Base-by-base conservation (phyloP, 768 basidiomycete genomes). In the Porphyrellus cyaneotinctus region DNA sequence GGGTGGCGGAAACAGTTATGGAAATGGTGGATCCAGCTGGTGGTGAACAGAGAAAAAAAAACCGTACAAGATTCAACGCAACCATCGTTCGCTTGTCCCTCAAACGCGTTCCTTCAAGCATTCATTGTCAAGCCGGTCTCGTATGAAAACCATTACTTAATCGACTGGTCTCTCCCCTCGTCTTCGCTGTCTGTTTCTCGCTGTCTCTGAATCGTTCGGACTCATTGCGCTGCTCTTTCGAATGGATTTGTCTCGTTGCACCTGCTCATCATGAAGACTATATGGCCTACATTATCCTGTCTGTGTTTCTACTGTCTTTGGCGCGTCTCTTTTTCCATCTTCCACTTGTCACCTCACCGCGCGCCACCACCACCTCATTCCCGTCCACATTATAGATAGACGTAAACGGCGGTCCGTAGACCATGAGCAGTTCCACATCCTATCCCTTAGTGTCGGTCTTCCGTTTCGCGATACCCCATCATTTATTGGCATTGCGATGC, bases 211-310 rank as follows among this genome's bases (percentile, higher is more conserved):
- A 70, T 65, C 62, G 24, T 59, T 64, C 68, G 73, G 70, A 77
- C 72, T 72, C 58, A 44, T 66, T 78, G 80, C 79, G 80, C 83
- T 84, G 80, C 83, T 84, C 80, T 81, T 78, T 75, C 70, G 64
- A 75, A 70, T 73, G 71, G 72, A 74, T 75, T 74, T 73, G 77
- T 80, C 79, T 76, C 77, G 76, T 78, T 76, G 72, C 72, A 74
- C 67, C 73, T 73, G 73, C 76, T 75, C 76, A 74, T 74, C 57
- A 68, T 72, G 70, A 72, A 68, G 70, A 70, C 66, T 66, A 63
- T 66, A 70, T 66, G 70, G 74, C 72, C 72, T 73, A 71, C 60
- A 58, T 69, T 70, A 72, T 68, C 66, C 56, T 64, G 73, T 69
- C 64, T 74, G 67, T 72, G 69, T 70, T 72, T 68, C 60, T 68